Evolutionary conservation across 345 rosid species (phyloP), one percentile per base, ranked within the genome.

Genomic region (Eucalyptus urophylla): DNA sequence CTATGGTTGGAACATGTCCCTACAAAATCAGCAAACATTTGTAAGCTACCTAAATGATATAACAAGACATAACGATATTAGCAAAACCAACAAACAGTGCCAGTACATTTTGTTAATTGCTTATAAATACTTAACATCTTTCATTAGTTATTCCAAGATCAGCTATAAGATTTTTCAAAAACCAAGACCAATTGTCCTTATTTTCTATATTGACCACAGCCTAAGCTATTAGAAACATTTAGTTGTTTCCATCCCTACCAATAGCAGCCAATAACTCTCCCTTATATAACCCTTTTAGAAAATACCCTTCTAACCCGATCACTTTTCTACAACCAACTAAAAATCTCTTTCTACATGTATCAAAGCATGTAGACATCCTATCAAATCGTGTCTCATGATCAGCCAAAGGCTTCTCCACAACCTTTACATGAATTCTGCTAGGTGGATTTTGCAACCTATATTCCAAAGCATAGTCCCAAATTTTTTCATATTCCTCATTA

Each of bases 291-390:
- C 6, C 6, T 29, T 67, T 67, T 10, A 67, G 2, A 67, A 67
- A 16, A 16, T 10, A 67, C 40, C 4, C 22, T 15, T 31, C 0
- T 31, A 31, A 31, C 5, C 1, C 0, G 3, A n/a, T 8, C 80
- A 31, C 19, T 67, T 31, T 67, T 1, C 10, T 14, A 16, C 2
- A 31, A 0, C 19, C 43, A 67, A 19, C 6, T 31, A 16, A 67
- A 13, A 67, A 67, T 31, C 6, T 6, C 0, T 31, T 67, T 31
- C 21, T 67, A 67, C 22, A 31, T 67, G 43, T 2, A 7, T 67
- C 80, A 31, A 67, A 31, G 31, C 21, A 67, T 67, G 15, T 67
- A 16, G 8, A 67, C 40, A 7, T 67, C 33, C 11, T 15, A 8
- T 8, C 11, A 31, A 67, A 67, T 2, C 3, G 2, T 31, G 43